phyloP scores from a whole-genome alignment of 345 rosid species.

The Rhodamnia rubescens region DNA sequence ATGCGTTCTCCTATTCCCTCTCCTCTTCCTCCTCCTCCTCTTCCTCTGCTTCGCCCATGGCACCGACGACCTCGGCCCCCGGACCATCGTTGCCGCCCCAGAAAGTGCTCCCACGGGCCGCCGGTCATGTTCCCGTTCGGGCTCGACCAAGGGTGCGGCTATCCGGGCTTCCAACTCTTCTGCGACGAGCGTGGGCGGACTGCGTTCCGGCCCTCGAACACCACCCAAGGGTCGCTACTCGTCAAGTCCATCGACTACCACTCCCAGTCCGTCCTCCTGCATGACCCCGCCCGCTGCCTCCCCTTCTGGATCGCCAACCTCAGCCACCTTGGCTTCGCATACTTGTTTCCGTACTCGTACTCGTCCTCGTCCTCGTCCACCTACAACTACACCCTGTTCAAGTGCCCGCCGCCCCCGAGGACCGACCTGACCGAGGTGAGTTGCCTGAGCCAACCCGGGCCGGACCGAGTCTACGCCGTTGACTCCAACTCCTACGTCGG shows the following conservation, averaged over 20 bases:
- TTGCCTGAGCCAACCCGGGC: background rate
- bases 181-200: background rate
- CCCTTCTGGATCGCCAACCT: background rate
- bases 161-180: background rate
- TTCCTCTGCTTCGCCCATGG: background rate
- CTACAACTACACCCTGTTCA: background rate
- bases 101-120: background rate
- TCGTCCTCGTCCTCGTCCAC: too few relatives aligned
- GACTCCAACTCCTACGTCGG: background rate
- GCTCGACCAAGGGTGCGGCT: background rate
- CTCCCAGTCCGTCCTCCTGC: background rate
- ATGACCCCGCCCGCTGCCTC: background rate
- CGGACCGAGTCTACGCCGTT: background rate
- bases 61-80: background rate
- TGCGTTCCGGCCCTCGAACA: background rate
- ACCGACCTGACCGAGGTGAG: background rate
- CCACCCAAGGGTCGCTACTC: accelerated
- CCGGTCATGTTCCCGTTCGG: background rate
- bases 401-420: background rate
- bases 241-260: background rate
- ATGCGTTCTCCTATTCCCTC: background rate
- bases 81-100: background rate
- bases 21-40: background rate
- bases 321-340: background rate
- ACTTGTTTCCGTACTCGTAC: too few relatives aligned